Base-by-base conservation (phyloP, 768 basidiomycete genomes). In the Scleroderma bovista region DNA sequence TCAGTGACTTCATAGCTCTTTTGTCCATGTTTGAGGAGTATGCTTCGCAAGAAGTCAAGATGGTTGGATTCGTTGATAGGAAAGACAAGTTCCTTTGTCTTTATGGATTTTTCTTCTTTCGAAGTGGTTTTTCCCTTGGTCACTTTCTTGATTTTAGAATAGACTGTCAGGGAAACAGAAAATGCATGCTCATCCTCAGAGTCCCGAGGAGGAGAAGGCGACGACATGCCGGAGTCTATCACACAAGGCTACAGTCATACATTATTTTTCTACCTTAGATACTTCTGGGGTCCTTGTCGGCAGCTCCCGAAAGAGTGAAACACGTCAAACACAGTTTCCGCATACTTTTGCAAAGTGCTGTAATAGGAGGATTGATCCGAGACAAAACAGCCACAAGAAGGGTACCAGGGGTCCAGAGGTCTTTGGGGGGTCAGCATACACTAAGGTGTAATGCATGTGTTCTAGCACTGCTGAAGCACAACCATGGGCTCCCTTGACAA, bases 1-100 rank as follows among this genome's bases (percentile, higher is more conserved):
- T 71, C 77, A 0, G 23, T 39, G 0, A 72, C 5, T 0, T 20
- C 48, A 40, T 46, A 55, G 3, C 52, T 38, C 4, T 38, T 17
- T 36, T 17, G 37, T 10, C 37, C 37, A 39, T 39, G 37, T n/a
- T 39, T 38, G 37, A 9, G 16, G 13, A 39, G 37, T n/a, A 39
- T 39, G 16, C 16, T n/a, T 39, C 17, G 37, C 37, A 39, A 19
- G 20, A 39, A 39, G n/a, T 17, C 17, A n/a, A 39, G 2, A 7
- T 39, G 17, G 37, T 39, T 39, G 17, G n/a, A 39, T 15, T 39
- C 9, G n/a, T 20, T 39, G 37, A 39, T n/a, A 17, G 16, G 16
- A n/a, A 39, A 39, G 3, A 17, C 2, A 17, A 39, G 37, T n/a
- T 39, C 37, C 20, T 39, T 39, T 9, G 17, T 16, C 11, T 39